phyloP scores from a whole-genome alignment of 2,329 filamentous ascomycete genomes.

The Cladosporium sp. region DNA sequence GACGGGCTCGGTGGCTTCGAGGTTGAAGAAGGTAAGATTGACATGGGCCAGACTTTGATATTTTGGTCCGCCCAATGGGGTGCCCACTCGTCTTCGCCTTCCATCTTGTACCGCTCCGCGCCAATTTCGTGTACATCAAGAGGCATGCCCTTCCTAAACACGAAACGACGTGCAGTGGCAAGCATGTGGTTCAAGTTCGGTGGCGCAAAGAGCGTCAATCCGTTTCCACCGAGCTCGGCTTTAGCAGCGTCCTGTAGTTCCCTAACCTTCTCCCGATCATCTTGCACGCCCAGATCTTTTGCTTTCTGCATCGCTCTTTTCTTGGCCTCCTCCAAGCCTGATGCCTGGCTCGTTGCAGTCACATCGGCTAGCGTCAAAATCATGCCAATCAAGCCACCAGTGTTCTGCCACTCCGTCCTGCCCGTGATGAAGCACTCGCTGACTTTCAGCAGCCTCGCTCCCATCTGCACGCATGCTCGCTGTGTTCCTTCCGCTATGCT shows the following conservation, averaged over 20 bases:
- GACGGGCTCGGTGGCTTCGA: neutral
- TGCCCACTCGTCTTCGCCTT: conserved; percentile 30
- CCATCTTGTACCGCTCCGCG: conserved; percentile 28
- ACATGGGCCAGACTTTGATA: conserved; percentile 80
- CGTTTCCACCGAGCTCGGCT: conserved; percentile 6
- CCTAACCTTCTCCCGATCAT: conserved; percentile 23
- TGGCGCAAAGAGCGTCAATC: conserved; percentile 69
- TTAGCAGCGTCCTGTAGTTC: conserved; percentile 28
- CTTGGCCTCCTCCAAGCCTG: conserved; percentile 38
- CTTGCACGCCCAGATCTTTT: conserved; percentile 28
- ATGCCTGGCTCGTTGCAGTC: conserved; percentile 44
- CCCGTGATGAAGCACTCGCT: conserved; percentile 82
- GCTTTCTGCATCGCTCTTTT: conserved; percentile 28
- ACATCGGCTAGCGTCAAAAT: conserved; percentile 78
- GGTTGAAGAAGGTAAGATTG: conserved; percentile 41
- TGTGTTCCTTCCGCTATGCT: conserved; percentile 80
- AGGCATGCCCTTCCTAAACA: conserved; percentile 79
- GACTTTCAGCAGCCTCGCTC: conserved; percentile 59
- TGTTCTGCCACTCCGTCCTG: conserved; percentile 66
- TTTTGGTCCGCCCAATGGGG: conserved; percentile 73
- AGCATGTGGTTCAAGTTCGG: conserved; percentile 76
- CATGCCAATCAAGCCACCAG: conserved; percentile 79
- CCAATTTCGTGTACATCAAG: conserved; percentile 67
- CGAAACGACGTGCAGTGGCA: conserved; percentile 77
- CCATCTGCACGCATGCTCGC: conserved; percentile 67